phyloP scores from a whole-genome alignment of 2,329 filamentous ascomycete species.

The Diplodia seriata region DNA sequence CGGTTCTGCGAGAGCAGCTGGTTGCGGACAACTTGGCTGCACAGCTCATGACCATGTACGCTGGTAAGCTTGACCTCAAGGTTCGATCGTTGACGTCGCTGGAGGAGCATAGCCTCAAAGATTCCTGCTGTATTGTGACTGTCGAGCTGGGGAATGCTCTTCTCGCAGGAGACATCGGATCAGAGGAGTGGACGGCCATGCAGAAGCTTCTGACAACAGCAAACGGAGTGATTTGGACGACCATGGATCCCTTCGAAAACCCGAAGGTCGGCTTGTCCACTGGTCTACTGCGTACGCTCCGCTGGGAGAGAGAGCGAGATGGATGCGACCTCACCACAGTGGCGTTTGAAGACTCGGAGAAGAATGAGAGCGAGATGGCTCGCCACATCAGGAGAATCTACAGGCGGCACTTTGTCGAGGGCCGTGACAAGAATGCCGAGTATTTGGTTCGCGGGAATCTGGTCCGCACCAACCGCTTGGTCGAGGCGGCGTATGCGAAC shows the following conservation, averaged over 20 bases:
- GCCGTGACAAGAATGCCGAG: constrained; percentile 15
- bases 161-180: constrained; percentile 10
- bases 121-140: constrained; percentile 13
- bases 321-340: constrained; percentile 9
- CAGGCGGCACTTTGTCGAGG: constrained; percentile 19
- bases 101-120: constrained; percentile 6
- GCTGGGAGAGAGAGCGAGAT: constrained; percentile 16
- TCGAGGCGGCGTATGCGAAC: constrained; percentile 20
- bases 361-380: constrained; percentile 22
- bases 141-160: constrained; percentile 9
- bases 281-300: constrained; percentile 29
- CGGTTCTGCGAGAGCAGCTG: constrained; percentile 14
- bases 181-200: constrained; percentile 11
- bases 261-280: constrained; percentile 25
- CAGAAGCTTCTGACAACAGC: constrained; percentile 17
- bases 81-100: constrained; percentile 15
- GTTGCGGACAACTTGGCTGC: constrained; percentile 27
- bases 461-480: constrained; percentile 20
- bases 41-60: constrained; percentile 34
- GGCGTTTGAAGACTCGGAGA: constrained; percentile 21
- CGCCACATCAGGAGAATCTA: constrained; percentile 27
- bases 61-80: constrained; percentile 17
- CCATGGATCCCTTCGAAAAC: constrained; percentile 15
- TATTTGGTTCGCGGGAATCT: constrained; percentile 19
- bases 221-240: constrained; percentile 27